A percentile compares a stretch with the other conserved stretches of the same genome.
Evolutionary conservation across 2,329 filamentous ascomycete genomes (phyloP).

Genomic region (Penicillium italicum): DNA sequence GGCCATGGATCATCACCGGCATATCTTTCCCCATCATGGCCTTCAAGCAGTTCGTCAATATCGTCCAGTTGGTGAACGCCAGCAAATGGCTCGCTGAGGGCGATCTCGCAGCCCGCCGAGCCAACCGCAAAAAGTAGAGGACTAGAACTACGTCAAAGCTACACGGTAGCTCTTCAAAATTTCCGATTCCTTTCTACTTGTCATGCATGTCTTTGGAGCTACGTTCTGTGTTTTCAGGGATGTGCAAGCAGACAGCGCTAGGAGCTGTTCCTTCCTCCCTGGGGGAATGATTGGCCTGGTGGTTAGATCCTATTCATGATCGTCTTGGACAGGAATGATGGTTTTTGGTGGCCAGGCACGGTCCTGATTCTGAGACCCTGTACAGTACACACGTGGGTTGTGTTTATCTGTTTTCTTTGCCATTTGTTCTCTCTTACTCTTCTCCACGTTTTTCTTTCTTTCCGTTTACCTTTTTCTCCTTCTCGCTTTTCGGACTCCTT

Average conservation of each 20-base stretch:
- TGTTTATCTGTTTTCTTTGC: slow-evolving; percentile 14
- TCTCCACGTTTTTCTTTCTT: slow-evolving; percentile 11
- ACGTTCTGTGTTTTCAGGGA: slow-evolving; percentile 24
- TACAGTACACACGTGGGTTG: slow-evolving; percentile 23
- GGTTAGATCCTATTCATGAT: slow-evolving; percentile 18
- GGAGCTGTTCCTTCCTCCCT: slow-evolving; percentile 6
- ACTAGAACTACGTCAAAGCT: background rate
- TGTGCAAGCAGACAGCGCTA: slow-evolving; percentile 4
- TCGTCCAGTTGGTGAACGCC: slow-evolving; percentile 90
- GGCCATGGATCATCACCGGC: slow-evolving; percentile 76
- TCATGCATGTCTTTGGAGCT: slow-evolving; percentile 34
- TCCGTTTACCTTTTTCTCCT: slow-evolving; percentile 8
- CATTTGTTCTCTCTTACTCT: slow-evolving; percentile 12
- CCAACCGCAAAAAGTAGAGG: slow-evolving; percentile 51
- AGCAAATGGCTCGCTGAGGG: slow-evolving; percentile 89
- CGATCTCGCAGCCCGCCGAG: slow-evolving; percentile 55
- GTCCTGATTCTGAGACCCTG: slow-evolving; percentile 13
- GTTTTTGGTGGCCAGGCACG: slow-evolving; percentile 10
- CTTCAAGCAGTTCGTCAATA: slow-evolving; percentile 88
- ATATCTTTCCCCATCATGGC: slow-evolving; percentile 84
- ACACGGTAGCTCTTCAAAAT: background rate
- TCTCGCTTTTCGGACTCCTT: slow-evolving; percentile 1
- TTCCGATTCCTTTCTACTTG: slow-evolving; percentile 15
- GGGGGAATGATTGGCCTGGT: slow-evolving; percentile 15
- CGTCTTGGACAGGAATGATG: slow-evolving; percentile 17